phyloP scores from a whole-genome alignment of 306 rosid genomes.

The Quercus parvula region DNA sequence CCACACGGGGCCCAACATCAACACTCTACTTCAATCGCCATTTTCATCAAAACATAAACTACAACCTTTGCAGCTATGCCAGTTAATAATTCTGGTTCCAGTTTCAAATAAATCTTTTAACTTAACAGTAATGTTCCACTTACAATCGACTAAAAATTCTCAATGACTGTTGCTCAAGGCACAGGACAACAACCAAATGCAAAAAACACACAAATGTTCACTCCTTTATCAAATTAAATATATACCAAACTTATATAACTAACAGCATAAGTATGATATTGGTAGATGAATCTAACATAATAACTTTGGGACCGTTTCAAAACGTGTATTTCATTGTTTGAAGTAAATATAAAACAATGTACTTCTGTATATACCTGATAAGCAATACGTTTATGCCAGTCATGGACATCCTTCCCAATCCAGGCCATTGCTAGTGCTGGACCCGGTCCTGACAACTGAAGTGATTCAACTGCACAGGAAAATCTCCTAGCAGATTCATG shows the following conservation, averaged over 20 bases:
- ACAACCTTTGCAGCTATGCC: constrained; percentile 46
- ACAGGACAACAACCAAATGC: background rate
- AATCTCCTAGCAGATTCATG: constrained; percentile 70
- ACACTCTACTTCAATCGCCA: constrained; percentile 57
- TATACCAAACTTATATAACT: background rate
- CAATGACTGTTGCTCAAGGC: constrained; percentile 10
- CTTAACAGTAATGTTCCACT: background rate
- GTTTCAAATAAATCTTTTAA: constrained; percentile 4
- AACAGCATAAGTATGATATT: background rate
- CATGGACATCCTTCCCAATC: constrained; percentile 64
- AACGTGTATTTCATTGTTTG: background rate
- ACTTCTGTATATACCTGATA: constrained; percentile 37
- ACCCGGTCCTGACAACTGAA: constrained; percentile 46
- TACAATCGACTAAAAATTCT: background rate
- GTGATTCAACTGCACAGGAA: constrained; percentile 48
- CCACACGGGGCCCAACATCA: too few relatives aligned
- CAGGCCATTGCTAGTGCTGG: constrained; percentile 72
- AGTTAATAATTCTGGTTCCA: constrained; percentile 5
- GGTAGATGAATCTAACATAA: background rate
- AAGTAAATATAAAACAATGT: background rate
- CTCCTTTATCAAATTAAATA: background rate
- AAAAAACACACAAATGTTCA: background rate
- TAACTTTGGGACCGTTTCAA: background rate
- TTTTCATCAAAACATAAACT: constrained; percentile 56
- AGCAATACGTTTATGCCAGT: constrained; percentile 59